A percentile compares a stretch with the other conserved stretches of the same genome.
Evolutionary conservation across 139 green algal species (phyloP).

Genomic region (Chlamydomonas asymmetrica): DNA sequence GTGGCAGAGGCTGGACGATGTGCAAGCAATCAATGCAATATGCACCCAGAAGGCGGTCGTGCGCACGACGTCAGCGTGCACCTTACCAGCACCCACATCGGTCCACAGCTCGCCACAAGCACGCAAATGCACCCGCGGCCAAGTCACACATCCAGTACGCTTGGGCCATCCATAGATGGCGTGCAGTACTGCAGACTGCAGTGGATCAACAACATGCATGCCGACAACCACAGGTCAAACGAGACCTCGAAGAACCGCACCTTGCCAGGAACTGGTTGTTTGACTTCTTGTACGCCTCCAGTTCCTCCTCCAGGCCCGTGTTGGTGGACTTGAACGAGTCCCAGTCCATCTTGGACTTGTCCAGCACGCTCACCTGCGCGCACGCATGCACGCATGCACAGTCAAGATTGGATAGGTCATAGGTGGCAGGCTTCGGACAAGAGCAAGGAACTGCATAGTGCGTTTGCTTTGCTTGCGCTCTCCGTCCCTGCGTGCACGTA

Average conservation of each 20-base stretch:
- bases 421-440: no score
- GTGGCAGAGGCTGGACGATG: not conserved
- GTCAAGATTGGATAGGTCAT: no score
- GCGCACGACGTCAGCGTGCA: no score
- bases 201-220: not conserved
- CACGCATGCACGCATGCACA: not conserved
- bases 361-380: slow-evolving; percentile 78
- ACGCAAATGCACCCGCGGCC: not conserved
- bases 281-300: slow-evolving; percentile 76
- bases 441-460: no score
- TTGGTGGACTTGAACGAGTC: slow-evolving; percentile 70
- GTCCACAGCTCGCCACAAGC: no score
- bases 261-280: slow-evolving; percentile 72
- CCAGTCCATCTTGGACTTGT: slow-evolving; percentile 91
- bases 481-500: no score
- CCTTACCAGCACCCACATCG: no score
- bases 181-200: not conserved
- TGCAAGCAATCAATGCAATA: not conserved
- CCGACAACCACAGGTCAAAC: not conserved
- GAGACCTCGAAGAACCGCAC: slow-evolving; percentile 15
- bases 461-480: no score
- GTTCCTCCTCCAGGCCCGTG: slow-evolving; percentile 76
- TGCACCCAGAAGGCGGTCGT: not conserved
- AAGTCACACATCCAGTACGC: not conserved
- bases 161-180: not conserved